Evolutionary conservation across 1,284 basidiomycete genomes (phyloP).

Genomic region (Tilletia walkeri): DNA sequence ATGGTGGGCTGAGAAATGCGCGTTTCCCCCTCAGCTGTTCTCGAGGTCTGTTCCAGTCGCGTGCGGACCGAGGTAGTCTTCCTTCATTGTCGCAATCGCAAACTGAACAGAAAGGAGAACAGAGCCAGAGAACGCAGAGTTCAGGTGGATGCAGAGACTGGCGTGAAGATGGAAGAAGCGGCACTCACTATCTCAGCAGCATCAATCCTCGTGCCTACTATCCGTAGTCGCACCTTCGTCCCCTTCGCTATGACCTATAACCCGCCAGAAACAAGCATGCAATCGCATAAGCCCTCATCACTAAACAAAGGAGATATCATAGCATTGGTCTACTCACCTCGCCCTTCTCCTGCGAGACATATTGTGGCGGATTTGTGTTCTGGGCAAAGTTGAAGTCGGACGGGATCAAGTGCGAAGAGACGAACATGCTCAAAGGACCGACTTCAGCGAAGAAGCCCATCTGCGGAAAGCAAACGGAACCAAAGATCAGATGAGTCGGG

Average conservation of each 20-base stretch:
- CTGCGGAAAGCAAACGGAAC: conserved; percentile 57
- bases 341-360: conserved; percentile 30
- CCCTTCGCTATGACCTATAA: conserved; percentile 68
- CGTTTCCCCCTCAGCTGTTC: background rate
- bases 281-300: too few species aligned
- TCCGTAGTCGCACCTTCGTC: conserved; percentile 85
- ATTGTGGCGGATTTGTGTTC: conserved; percentile 53
- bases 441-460: conserved; percentile 98
- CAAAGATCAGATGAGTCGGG: background rate
- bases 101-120: conserved; percentile 29
- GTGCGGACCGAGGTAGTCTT: conserved; percentile 48
- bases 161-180: too few species aligned
- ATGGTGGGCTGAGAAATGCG: too few species aligned
- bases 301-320: too few species aligned
- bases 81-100: conserved; percentile 54
- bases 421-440: conserved; percentile 65
- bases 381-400: conserved; percentile 61
- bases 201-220: conserved; percentile 93
- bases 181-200: conserved; percentile 82
- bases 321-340: conserved; percentile 17
- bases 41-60: conserved; percentile 9
- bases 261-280: background rate
- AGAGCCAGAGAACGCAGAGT: background rate
- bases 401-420: conserved; percentile 80
- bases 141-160: too few species aligned